Conservation (phyloP, 306 rosid species). For the Lathyrus aphaca region DNA sequence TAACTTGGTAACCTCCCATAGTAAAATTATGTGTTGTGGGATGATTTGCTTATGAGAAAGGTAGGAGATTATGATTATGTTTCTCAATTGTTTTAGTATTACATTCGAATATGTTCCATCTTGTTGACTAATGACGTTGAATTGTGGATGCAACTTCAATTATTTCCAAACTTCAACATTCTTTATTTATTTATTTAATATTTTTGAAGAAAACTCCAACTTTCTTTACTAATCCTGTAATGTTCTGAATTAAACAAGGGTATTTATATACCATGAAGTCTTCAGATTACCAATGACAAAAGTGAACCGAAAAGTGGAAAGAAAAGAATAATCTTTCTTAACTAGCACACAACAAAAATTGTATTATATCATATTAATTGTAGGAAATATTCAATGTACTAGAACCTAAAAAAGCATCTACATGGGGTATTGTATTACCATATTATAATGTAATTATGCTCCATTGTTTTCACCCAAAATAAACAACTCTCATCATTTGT, state of each 20-base stretch:
- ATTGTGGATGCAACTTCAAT: too few relatives aligned
- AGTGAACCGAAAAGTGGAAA: slow-evolving; percentile 31
- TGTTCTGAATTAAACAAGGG: slow-evolving; percentile 26
- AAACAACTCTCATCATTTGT: slow-evolving; percentile 27
- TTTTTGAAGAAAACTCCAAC: too few relatives aligned
- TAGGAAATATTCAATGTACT: slow-evolving; percentile 56
- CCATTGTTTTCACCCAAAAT: slow-evolving; percentile 33
- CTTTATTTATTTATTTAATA: not conserved
- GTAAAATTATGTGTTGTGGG: too few relatives aligned
- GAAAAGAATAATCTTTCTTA: slow-evolving; percentile 34
- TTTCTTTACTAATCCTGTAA: not conserved
- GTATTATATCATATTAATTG: slow-evolving; percentile 22
- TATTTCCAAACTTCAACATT: too few relatives aligned
- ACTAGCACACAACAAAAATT: slow-evolving; percentile 38
- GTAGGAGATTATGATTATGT: too few relatives aligned
- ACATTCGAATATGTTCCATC: too few relatives aligned
- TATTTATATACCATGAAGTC: slow-evolving; percentile 20
- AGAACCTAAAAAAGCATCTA: slow-evolving; percentile 49
- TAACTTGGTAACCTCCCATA: too few relatives aligned
- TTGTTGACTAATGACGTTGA: too few relatives aligned
- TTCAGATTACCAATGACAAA: slow-evolving; percentile 37
- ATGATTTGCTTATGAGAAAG: too few relatives aligned
- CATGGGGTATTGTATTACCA: slow-evolving; percentile 37
- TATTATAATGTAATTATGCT: slow-evolving; percentile 29
- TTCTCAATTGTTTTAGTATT: too few relatives aligned